Conservation (phyloP, 208 protist genomes). For the Leishmania lainsoni region DNA sequence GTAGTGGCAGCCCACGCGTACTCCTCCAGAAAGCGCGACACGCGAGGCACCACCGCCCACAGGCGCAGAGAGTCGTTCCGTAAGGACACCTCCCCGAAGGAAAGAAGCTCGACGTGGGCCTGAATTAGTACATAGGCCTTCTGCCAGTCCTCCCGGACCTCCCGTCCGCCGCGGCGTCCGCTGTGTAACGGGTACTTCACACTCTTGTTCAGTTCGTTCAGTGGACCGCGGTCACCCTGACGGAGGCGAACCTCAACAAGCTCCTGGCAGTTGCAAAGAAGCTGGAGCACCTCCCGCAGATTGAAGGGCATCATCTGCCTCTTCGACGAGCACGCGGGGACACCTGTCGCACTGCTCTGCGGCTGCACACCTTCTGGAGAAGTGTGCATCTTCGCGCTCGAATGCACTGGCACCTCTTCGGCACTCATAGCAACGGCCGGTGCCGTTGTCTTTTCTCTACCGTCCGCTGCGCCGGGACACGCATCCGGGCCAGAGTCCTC, state of each 20-base stretch:
- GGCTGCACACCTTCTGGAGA: too few relatives aligned
- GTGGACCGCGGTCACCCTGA: slow-evolving; percentile 72
- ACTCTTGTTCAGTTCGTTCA: slow-evolving; percentile 85
- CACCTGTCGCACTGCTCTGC: neutral
- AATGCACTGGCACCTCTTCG: neutral
- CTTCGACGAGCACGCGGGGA: neutral
- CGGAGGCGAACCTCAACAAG: slow-evolving; percentile 79
- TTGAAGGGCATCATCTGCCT: slow-evolving; percentile 4
- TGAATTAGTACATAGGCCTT: slow-evolving; percentile 89
- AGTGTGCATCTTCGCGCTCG: neutral
- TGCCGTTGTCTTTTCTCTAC: neutral
- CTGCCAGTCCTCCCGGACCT: slow-evolving; percentile 90
- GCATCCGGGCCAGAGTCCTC: neutral
- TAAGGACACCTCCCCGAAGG: slow-evolving; percentile 70
- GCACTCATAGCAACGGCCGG: neutral
- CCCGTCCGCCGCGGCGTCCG: slow-evolving; percentile 64
- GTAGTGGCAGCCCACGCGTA: slow-evolving; percentile 43
- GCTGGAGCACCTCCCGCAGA: slow-evolving; percentile 39
- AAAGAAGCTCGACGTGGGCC: slow-evolving; percentile 54
- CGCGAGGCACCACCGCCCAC: slow-evolving; percentile 66
- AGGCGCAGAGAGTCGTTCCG: slow-evolving; percentile 78
- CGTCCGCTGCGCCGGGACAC: neutral
- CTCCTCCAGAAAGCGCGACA: slow-evolving; percentile 70
- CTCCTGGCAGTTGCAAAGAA: slow-evolving; percentile 70
- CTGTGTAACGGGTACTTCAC: slow-evolving; percentile 67